Evolutionary conservation across 2,329 filamentous ascomycete species (phyloP).

Genomic region (Aspergillus sp.): DNA sequence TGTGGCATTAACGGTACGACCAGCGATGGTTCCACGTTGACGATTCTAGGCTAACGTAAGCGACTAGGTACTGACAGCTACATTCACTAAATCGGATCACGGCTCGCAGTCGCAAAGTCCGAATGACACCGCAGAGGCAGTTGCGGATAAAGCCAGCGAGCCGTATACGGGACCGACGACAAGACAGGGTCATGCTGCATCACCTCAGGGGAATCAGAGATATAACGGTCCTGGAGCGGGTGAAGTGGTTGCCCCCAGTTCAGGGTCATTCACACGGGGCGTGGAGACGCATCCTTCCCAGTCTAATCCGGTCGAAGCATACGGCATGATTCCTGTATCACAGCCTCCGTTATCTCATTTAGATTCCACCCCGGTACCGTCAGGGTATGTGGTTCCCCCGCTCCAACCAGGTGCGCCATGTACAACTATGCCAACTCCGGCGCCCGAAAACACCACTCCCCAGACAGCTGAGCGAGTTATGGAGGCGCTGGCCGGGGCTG

Average conservation of each 20-base stretch:
- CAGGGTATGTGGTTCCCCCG: background rate
- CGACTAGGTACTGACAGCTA: conserved; percentile 5
- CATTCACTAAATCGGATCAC: background rate
- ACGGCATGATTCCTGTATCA: background rate
- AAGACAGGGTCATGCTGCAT: background rate
- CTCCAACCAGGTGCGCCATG: background rate
- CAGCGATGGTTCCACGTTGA: no score
- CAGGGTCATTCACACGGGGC: background rate
- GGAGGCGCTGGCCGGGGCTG: background rate
- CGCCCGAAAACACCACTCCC: background rate
- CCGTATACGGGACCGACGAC: background rate
- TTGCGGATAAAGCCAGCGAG: background rate
- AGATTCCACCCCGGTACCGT: background rate
- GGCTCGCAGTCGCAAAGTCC: background rate
- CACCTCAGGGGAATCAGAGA: background rate
- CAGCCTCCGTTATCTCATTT: background rate
- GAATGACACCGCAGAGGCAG: background rate
- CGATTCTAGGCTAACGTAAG: background rate
- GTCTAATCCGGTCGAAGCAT: background rate
- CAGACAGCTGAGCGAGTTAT: background rate
- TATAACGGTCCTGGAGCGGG: background rate
- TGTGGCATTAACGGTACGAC: conserved; percentile 5
- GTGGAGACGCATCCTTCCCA: background rate
- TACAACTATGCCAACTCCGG: background rate
- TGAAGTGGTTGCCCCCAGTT: background rate